Conservation (phyloP, 768 basidiomycete species). For the Hypholoma sublateritium region DNA sequence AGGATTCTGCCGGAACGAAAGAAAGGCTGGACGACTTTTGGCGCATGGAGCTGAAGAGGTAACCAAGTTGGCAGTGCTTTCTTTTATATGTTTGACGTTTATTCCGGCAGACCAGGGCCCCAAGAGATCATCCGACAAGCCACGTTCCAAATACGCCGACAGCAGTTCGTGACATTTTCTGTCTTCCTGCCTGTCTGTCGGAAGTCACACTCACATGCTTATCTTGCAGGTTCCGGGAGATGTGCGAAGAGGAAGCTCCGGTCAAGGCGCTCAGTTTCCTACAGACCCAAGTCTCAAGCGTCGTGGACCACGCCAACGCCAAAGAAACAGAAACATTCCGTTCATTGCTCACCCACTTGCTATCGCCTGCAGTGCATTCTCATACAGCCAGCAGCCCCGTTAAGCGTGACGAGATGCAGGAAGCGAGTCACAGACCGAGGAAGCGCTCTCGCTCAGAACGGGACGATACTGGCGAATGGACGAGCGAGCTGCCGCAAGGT, state of each 20-base stretch:
- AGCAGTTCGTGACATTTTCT: slow-evolving; percentile 52
- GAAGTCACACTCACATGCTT: background rate
- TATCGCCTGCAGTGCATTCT: slow-evolving; percentile 34
- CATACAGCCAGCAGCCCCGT: slow-evolving; percentile 2
- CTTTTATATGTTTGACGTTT: background rate
- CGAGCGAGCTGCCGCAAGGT: slow-evolving; percentile 31
- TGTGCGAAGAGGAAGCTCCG: slow-evolving; percentile 63
- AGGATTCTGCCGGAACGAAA: slow-evolving; percentile 29
- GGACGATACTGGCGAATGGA: slow-evolving; percentile 38
- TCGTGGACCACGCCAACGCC: slow-evolving; percentile 67
- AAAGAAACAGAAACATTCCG: slow-evolving; percentile 66
- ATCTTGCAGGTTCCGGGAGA: slow-evolving; percentile 69
- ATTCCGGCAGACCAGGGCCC: slow-evolving; percentile 47
- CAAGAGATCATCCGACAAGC: slow-evolving; percentile 66
- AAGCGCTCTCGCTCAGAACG: slow-evolving; percentile 46
- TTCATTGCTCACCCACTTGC: slow-evolving; percentile 62
- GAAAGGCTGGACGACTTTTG: slow-evolving; percentile 75
- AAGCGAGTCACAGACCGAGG: slow-evolving; percentile 27
- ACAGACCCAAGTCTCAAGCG: slow-evolving; percentile 64
- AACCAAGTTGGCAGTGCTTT: slow-evolving; percentile 14
- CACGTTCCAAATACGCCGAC: slow-evolving; percentile 63
- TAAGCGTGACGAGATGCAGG: slow-evolving; percentile 30
- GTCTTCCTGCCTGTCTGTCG: background rate
- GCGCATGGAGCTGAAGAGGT: slow-evolving; percentile 72
- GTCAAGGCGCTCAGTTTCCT: slow-evolving; percentile 72